These are phyloP conservation scores for Aspergillus niger DNA, from an alignment of 2,329 filamentous ascomycete species.

Conservation along the genomic window DNA sequence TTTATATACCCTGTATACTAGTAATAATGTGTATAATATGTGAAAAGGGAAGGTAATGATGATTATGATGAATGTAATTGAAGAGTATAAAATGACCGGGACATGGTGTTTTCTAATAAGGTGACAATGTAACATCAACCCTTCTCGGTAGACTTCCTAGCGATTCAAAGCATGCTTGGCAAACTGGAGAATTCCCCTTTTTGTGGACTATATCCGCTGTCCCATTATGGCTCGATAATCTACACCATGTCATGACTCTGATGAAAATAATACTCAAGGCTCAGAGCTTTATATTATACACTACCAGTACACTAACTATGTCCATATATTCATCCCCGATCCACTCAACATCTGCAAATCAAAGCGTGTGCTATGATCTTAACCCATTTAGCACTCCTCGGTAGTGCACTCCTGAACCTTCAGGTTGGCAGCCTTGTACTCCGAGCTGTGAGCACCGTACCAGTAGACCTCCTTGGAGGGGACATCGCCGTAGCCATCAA, in stretches of 20 bases:
- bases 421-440: slow-evolving; percentile 22
- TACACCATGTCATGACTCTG: neutral
- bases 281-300: neutral
- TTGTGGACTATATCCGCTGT: neutral
- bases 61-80: too few species aligned
- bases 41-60: too few species aligned
- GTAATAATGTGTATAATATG: too few species aligned
- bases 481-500: slow-evolving; percentile 27
- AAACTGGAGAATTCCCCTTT: neutral
- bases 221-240: neutral
- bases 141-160: too few species aligned
- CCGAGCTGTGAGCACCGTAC: slow-evolving; percentile 28
- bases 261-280: too few species aligned
- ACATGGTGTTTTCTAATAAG: too few species aligned
- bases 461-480: slow-evolving; percentile 28
- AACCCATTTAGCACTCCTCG: neutral
- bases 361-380: neutral
- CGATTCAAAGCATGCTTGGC: neutral
- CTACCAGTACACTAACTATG: neutral
- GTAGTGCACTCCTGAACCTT: slow-evolving; percentile 28
- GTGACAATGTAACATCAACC: too few species aligned
- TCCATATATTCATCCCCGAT: neutral
- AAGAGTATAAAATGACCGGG: too few species aligned
- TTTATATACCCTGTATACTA: too few species aligned
- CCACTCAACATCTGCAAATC: neutral